A percentile compares a stretch with the other conserved stretches of the same genome.
phyloP scores from a whole-genome alignment of 495 filamentous ascomycete species.

The Aspergillus wentii region DNA sequence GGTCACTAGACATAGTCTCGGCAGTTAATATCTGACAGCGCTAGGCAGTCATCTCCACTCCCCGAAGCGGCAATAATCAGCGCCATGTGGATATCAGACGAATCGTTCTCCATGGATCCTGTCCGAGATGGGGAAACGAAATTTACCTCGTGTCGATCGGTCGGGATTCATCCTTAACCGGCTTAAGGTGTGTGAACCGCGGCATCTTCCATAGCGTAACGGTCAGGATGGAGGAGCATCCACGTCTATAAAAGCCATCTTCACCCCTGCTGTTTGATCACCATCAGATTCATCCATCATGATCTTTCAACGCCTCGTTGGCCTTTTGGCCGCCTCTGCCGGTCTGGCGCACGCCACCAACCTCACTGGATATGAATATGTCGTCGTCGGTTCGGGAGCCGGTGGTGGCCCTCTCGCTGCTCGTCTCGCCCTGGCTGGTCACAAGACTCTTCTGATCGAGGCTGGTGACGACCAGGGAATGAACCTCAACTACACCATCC shows the following conservation, averaged over 20 bases:
- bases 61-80: background rate
- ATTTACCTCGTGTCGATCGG: background rate
- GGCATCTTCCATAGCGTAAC: background rate
- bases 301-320: constrained; percentile 4
- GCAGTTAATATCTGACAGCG: background rate
- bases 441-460: constrained; percentile 57
- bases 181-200: background rate
- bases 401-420: constrained; percentile 61
- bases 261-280: background rate
- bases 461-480: constrained; percentile 57
- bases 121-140: background rate
- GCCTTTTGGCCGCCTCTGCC: constrained; percentile 12
- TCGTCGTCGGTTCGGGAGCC: constrained; percentile 61
- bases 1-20: too few relatives aligned
- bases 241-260: background rate
- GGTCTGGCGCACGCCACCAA: constrained; percentile 22
- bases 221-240: background rate
- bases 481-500: constrained; percentile 30
- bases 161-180: background rate
- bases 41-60: background rate
- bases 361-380: constrained; percentile 53
- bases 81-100: background rate
- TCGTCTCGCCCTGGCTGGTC: constrained; percentile 55
- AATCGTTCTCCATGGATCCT: background rate
- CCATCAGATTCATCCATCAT: background rate